Base-by-base conservation (phyloP, 208 protist species). In the Herpetomonas muscarum region DNA sequence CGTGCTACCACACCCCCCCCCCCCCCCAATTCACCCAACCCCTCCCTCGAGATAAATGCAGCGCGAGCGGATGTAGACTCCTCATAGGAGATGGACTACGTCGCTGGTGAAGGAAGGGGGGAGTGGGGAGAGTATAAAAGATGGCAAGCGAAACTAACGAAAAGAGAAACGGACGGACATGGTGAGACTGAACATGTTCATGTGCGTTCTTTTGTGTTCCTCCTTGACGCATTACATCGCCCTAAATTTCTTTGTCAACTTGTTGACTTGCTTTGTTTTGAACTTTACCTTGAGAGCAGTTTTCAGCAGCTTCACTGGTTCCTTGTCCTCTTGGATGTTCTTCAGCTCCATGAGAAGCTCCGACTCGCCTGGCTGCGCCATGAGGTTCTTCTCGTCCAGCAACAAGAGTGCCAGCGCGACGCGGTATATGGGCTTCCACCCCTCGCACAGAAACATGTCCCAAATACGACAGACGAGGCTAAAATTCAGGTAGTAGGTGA, bases 391-490 rank as follows among this genome's bases (percentile, higher is more conserved):
- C 56, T 77, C 50, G 22, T 92, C 74, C 2, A 90, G 54, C 39
- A 81, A 70, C 26, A 96, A 55, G n/a, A 96, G 64, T 25, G 79
- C 72, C 15, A 96, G 63, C 1, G 85, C 85, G 19, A 94, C 60
- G 39, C 90, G 87, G 63, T 80, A 91, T 19, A 96, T 86, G 34
- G 85, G 70, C 58, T 96, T 96, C 87, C 90, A 96, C 28, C 90
- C 90, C 64, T 96, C 90, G 55, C 81, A 93, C 58, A 96, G 54
- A 62, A 96, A 96, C 79, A 92, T 90, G 68, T 96, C 90, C 86
- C 87, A 93, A 31, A 96, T 90, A 41, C 87, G 83, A 13, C 67
- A 81, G 32, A 93, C 59, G 12, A 95, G 69, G 39, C 53, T 52
- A 61, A 91, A 92, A 55, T 85, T 88, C 32, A 96, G 70, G 56